These are phyloP conservation scores for Periconia sp. DNA, from an alignment of 2,329 filamentous ascomycete species.

Conservation along the genomic window DNA sequence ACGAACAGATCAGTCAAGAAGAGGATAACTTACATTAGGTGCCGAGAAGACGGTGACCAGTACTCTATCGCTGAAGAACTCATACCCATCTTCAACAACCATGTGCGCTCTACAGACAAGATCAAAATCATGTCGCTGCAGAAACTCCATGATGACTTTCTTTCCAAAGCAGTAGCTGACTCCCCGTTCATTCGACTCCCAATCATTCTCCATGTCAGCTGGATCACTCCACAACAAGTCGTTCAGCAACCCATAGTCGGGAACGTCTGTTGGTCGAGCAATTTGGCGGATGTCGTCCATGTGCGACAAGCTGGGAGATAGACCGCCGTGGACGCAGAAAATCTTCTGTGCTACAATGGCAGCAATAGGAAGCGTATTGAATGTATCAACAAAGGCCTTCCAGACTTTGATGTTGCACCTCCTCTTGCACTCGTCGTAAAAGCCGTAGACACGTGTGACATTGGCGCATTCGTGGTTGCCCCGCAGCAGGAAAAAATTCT, in stretches of 20 bases:
- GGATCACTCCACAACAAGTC: constrained; percentile 97
- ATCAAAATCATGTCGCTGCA: constrained; percentile 95
- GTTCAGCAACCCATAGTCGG: constrained; percentile 93
- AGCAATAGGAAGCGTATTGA: constrained; percentile 93
- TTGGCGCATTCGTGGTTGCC: constrained; percentile 99
- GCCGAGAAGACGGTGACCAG: constrained; percentile 97
- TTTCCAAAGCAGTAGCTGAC: constrained; percentile 99
- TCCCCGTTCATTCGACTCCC: constrained; percentile 95
- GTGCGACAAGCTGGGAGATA: constrained; percentile 89
- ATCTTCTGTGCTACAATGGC: constrained; percentile 98
- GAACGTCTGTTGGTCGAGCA: constrained; percentile 92
- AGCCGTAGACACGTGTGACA: constrained; percentile 98
- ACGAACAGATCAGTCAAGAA: neutral
- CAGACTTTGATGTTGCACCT: constrained; percentile 98
- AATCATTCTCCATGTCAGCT: constrained; percentile 96
- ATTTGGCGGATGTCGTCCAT: constrained; percentile 99
- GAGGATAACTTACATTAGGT: constrained; percentile 79
- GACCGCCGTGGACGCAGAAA: constrained; percentile 93
- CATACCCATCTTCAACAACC: constrained; percentile 99
- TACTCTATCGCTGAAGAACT: constrained; percentile 96
- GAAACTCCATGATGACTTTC: constrained; percentile 95
- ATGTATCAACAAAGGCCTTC: constrained; percentile 97
- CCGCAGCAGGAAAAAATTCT: constrained; percentile 99
- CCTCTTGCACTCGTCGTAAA: constrained; percentile 99
- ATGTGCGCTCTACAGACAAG: constrained; percentile 97